Evolutionary conservation across 768 basidiomycete genomes (phyloP).

Genomic region (Naganishia vaughanmartiniae): DNA sequence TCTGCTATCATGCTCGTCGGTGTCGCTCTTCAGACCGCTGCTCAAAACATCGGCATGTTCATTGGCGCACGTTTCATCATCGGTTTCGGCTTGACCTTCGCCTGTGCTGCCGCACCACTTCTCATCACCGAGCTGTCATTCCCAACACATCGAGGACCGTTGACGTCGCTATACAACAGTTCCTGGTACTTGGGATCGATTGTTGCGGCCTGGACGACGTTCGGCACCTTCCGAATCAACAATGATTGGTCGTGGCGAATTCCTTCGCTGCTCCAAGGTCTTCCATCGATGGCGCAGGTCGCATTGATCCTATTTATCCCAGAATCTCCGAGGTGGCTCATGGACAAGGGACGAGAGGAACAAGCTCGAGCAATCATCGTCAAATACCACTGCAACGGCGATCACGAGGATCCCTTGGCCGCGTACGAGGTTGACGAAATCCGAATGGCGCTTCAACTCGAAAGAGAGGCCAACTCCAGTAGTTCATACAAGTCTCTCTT

Average conservation of each 20-base stretch:
- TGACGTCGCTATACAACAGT: slow-evolving; percentile 66
- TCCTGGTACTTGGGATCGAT: slow-evolving; percentile 75
- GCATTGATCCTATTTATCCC: slow-evolving; percentile 67
- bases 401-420: slow-evolving; percentile 58
- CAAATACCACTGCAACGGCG: slow-evolving; percentile 77
- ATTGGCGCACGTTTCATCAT: slow-evolving; percentile 38
- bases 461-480: slow-evolving; percentile 59
- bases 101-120: slow-evolving; percentile 73
- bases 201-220: slow-evolving; percentile 45
- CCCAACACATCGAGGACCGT: slow-evolving; percentile 72
- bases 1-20: slow-evolving; percentile 62
- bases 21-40: slow-evolving; percentile 52
- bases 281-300: slow-evolving; percentile 62
- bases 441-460: slow-evolving; percentile 64
- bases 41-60: slow-evolving; percentile 35
- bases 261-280: slow-evolving; percentile 52
- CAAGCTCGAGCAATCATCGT: slow-evolving; percentile 70
- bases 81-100: slow-evolving; percentile 64
- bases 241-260: slow-evolving; percentile 64
- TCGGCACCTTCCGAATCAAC: slow-evolving; percentile 62
- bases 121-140: slow-evolving; percentile 83
- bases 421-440: slow-evolving; percentile 58
- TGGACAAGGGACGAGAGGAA: slow-evolving; percentile 69
- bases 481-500: slow-evolving; percentile 61
- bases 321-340: slow-evolving; percentile 79